Evolutionary conservation across 1,139 yeast species (phyloP).

Genomic region (Suhomyces maxii): DNA sequence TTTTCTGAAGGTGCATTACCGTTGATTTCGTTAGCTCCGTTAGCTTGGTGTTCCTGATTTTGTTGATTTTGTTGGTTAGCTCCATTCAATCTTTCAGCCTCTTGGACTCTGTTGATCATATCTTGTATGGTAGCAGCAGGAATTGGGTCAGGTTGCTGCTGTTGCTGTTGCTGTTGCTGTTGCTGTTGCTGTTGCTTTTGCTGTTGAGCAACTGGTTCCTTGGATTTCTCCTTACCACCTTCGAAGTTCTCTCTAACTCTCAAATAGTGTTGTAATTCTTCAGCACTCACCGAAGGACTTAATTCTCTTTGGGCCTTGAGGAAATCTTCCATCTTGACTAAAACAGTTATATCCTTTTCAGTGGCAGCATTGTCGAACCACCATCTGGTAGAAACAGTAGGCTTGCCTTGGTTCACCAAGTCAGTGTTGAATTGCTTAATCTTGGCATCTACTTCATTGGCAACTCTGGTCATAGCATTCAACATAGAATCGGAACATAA

Average conservation of each 20-base stretch:
- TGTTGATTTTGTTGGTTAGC: background rate
- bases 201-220: slow-evolving; percentile 6
- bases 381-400: slow-evolving; percentile 64
- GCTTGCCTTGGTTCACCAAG: slow-evolving; percentile 28
- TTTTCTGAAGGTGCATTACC: slow-evolving; percentile 1
- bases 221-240: slow-evolving; percentile 43
- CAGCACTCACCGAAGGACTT: slow-evolving; percentile 83
- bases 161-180: no score
- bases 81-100: background rate
- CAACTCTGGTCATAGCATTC: slow-evolving; percentile 91
- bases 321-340: slow-evolving; percentile 73
- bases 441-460: slow-evolving; percentile 70
- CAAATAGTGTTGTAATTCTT: slow-evolving; percentile 80
- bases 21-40: background rate
- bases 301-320: slow-evolving; percentile 68
- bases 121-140: slow-evolving; percentile 1
- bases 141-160: background rate
- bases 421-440: slow-evolving; percentile 52
- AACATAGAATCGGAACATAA: slow-evolving; percentile 92
- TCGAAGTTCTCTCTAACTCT: slow-evolving; percentile 79
- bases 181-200: background rate
- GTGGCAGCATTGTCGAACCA: slow-evolving; percentile 90
- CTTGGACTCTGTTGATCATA: slow-evolving; percentile 3
- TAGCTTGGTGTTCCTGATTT: background rate
- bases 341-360: slow-evolving; percentile 64